A percentile compares a stretch with the other conserved stretches of the same genome.
phyloP scores from a whole-genome alignment of 192 early-diverging fungal species.

The Podila verticillata region DNA sequence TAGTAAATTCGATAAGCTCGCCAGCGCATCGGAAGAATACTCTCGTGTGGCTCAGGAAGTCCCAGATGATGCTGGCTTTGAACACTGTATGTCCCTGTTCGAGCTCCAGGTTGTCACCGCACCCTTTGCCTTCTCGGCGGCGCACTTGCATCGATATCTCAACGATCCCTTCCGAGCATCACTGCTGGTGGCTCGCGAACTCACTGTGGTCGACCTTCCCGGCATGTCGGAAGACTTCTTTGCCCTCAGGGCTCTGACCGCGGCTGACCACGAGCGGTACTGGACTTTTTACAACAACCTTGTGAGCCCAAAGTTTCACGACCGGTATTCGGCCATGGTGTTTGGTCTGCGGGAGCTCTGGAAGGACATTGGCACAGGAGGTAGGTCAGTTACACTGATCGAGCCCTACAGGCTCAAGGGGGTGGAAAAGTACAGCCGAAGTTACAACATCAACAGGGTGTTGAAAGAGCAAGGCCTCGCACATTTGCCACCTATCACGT shows the following conservation, averaged over 20 bases:
- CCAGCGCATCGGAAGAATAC: not conserved
- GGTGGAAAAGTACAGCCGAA: constrained; percentile 30
- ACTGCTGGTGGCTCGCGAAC: constrained; percentile 21
- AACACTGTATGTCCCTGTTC: not conserved
- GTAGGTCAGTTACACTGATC: not conserved
- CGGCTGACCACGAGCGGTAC: constrained; percentile 28
- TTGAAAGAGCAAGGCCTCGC: constrained; percentile 1
- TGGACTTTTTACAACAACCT: constrained; percentile 19
- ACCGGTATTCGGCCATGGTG: constrained; percentile 20
- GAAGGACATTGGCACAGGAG: constrained; percentile 18
- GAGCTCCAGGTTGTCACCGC: constrained; percentile 25
- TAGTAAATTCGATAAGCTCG: not conserved
- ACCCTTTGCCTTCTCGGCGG: constrained; percentile 11
- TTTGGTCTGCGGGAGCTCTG: constrained; percentile 16
- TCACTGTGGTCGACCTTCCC: constrained; percentile 4
- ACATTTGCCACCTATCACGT: not conserved
- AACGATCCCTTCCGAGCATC: constrained; percentile 21
- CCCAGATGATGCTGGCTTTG: not conserved
- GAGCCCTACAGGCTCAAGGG: not conserved
- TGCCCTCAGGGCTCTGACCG: constrained; percentile 4
- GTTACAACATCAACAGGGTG: constrained; percentile 14
- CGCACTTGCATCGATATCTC: constrained; percentile 18
- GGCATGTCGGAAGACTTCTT: not conserved
- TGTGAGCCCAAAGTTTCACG: constrained; percentile 25
- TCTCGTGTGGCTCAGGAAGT: not conserved